A percentile compares a stretch with the other conserved stretches of the same genome.
These are phyloP conservation scores for Phytophthora syringae DNA, from an alignment of 352 stramenopile genomes.

Conservation along the genomic window DNA sequence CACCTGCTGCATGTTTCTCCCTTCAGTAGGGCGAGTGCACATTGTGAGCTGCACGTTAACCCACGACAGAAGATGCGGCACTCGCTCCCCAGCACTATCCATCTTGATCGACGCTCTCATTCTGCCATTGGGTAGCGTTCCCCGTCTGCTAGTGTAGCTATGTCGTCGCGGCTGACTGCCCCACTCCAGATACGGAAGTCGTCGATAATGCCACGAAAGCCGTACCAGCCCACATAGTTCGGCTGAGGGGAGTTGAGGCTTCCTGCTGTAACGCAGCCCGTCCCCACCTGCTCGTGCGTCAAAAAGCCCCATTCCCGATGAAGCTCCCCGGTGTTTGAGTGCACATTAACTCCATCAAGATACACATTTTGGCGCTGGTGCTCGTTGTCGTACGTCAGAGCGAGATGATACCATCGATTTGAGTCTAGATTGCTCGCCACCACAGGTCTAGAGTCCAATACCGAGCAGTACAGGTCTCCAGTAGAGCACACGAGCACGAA, in stretches of 20 bases:
- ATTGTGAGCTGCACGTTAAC: slow-evolving; percentile 6
- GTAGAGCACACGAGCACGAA: slow-evolving; percentile 32
- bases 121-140: background rate
- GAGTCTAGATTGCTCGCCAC: slow-evolving; percentile 26
- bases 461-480: slow-evolving; percentile 40
- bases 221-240: slow-evolving; percentile 34
- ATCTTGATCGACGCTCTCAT: slow-evolving; percentile 9
- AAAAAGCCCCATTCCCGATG: slow-evolving; percentile 23
- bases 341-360: slow-evolving; percentile 27
- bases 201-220: slow-evolving; percentile 43
- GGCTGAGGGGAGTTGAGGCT: background rate
- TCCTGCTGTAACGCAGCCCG: slow-evolving; percentile 32
- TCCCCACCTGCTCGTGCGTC: slow-evolving; percentile 40
- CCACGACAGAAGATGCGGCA: slow-evolving; percentile 4
- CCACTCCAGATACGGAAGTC: slow-evolving; percentile 40
- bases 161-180: background rate
- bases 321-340: slow-evolving; percentile 9
- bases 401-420: slow-evolving; percentile 47
- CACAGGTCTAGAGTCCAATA: slow-evolving; percentile 31
- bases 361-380: slow-evolving; percentile 31
- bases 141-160: slow-evolving; percentile 13
- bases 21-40: slow-evolving; percentile 9
- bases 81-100: background rate
- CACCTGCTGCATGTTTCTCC: slow-evolving; percentile 3
- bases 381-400: slow-evolving; percentile 30